phyloP scores from a whole-genome alignment of 169 alveolate species.

The Plasmodium fragile region DNA sequence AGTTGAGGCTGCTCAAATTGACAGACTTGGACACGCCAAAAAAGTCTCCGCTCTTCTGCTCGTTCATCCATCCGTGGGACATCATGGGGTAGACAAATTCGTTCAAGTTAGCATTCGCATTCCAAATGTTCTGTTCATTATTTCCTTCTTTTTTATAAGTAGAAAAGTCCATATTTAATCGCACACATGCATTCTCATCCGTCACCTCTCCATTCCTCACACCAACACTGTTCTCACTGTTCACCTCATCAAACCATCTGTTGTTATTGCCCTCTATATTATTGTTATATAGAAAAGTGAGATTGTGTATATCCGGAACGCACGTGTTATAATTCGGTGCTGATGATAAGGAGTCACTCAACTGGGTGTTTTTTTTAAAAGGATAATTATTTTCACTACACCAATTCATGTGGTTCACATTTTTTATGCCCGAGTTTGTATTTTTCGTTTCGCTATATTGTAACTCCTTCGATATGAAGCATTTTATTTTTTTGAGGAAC shows the following conservation, averaged over 20 bases:
- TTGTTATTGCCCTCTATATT: slow-evolving; percentile 4
- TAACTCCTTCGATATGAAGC: slow-evolving; percentile 60
- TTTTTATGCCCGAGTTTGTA: slow-evolving; percentile 12
- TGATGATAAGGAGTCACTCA: slow-evolving; percentile 12
- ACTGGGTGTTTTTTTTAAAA: slow-evolving; percentile 12
- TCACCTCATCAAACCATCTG: neutral
- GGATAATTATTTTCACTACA: slow-evolving; percentile 2
- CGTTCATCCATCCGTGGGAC: slow-evolving; percentile 28
- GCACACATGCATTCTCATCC: slow-evolving; percentile 1
- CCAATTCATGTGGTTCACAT: neutral
- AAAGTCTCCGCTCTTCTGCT: slow-evolving; percentile 33
- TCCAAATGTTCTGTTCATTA: slow-evolving; percentile 55
- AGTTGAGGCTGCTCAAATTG: slow-evolving; percentile 60
- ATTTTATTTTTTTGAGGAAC: slow-evolving; percentile 54
- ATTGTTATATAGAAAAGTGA: neutral
- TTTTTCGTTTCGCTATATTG: slow-evolving; percentile 23
- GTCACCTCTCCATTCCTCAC: neutral
- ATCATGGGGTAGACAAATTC: slow-evolving; percentile 22
- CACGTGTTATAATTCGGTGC: slow-evolving; percentile 13
- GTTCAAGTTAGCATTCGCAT: slow-evolving; percentile 34
- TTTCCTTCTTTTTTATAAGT: slow-evolving; percentile 43
- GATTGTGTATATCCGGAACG: neutral
- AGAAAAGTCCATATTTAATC: slow-evolving; percentile 5
- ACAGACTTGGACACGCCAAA: slow-evolving; percentile 59
- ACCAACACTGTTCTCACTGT: neutral